phyloP scores from a whole-genome alignment of 2,329 filamentous ascomycete species.

The Scedosporium dehoogii region DNA sequence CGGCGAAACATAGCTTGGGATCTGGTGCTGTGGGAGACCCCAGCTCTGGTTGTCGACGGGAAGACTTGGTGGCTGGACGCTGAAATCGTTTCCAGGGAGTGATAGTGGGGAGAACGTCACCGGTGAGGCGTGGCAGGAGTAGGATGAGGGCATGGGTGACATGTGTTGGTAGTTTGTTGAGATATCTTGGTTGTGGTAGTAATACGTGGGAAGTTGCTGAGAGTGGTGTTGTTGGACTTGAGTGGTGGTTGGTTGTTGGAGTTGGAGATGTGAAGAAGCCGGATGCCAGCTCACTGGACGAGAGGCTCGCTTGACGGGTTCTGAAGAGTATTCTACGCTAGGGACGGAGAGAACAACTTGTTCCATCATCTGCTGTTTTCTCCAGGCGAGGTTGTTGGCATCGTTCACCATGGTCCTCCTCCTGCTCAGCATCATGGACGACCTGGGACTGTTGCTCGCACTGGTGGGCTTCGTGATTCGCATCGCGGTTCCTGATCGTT shows the following conservation, averaged over 20 bases:
- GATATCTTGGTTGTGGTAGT: conserved; percentile 29
- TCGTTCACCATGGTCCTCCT: conserved; percentile 49
- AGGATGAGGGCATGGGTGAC: conserved; percentile 42
- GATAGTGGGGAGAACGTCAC: conserved; percentile 43
- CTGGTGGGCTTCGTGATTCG: conserved; percentile 56
- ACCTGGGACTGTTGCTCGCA: conserved; percentile 58
- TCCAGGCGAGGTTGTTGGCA: conserved; percentile 22
- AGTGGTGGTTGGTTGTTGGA: conserved; percentile 24
- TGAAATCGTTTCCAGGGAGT: conserved; percentile 31
- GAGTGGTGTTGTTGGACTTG: conserved; percentile 24
- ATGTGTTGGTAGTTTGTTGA: conserved; percentile 31
- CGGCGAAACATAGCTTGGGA: conserved; percentile 18
- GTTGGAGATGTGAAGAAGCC: conserved; percentile 34
- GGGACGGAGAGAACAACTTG: conserved; percentile 16
- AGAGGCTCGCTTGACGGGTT: conserved; percentile 22
- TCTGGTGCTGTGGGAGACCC: conserved; percentile 21
- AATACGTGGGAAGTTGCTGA: conserved; percentile 27
- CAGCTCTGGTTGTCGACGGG: conserved; percentile 22
- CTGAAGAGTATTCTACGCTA: neutral
- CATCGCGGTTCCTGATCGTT: conserved; percentile 38
- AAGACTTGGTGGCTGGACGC: conserved; percentile 27
- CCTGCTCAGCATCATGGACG: conserved; percentile 35
- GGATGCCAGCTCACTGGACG: conserved; percentile 72
- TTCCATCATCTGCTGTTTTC: conserved; percentile 37
- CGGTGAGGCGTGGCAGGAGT: conserved; percentile 50